A percentile compares a stretch with the other conserved stretches of the same genome.
phyloP scores from a whole-genome alignment of 2,329 filamentous ascomycete genomes.

The Botrytis porri region DNA sequence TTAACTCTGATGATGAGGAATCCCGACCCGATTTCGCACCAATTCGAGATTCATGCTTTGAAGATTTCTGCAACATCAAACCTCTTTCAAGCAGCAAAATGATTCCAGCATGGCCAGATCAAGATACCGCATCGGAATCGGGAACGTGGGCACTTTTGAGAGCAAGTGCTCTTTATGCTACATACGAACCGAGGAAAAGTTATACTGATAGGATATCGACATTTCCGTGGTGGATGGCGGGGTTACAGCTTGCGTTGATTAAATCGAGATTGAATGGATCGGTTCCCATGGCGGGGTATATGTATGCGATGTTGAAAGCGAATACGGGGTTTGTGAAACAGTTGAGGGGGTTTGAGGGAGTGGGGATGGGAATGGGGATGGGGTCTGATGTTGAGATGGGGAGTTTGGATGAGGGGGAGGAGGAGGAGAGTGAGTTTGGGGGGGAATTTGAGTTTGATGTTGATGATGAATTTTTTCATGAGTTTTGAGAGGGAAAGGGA shows the following conservation, averaged over 20 bases:
- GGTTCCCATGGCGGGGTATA: constrained; percentile 19
- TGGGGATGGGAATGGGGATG: neutral
- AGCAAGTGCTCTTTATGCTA: constrained; percentile 41
- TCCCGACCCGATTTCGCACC: constrained; percentile 10
- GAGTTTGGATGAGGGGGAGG: neutral
- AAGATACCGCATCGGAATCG: constrained; percentile 21
- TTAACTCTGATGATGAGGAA: constrained; percentile 6
- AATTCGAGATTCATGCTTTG: constrained; percentile 22
- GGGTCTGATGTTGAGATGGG: neutral
- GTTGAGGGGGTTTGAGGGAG: neutral
- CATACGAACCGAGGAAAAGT: constrained; percentile 10
- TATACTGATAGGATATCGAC: neutral
- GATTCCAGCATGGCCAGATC: constrained; percentile 25
- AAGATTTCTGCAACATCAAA: constrained; percentile 29
- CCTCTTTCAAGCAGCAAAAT: constrained; percentile 27
- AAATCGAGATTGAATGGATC: constrained; percentile 25
- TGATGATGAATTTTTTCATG: neutral
- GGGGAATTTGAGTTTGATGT: neutral
- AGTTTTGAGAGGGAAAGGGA: neutral
- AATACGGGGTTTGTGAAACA: constrained; percentile 20
- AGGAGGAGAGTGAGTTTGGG: neutral
- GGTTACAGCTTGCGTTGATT: constrained; percentile 32
- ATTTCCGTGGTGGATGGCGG: constrained; percentile 36
- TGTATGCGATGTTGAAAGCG: constrained; percentile 29
- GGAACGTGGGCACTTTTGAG: constrained; percentile 45